phyloP scores from a whole-genome alignment of 1,284 basidiomycete species.

The Ganoderma multipileum region DNA sequence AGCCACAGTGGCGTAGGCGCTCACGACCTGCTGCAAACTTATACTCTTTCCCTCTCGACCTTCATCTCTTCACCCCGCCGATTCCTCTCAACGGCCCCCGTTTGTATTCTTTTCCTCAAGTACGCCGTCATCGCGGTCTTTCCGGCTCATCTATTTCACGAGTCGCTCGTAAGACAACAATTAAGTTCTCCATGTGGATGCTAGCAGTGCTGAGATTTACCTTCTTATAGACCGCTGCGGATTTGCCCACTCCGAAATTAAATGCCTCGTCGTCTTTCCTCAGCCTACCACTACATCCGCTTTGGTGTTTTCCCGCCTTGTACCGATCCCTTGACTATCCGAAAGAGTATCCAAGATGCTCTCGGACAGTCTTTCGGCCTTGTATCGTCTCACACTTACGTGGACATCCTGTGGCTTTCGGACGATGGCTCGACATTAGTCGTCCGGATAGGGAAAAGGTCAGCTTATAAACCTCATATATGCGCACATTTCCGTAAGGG shows the following conservation, averaged over 20 bases:
- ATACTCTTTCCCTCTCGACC: background rate
- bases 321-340: slow-evolving; percentile 45
- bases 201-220: background rate
- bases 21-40: background rate
- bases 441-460: slow-evolving; percentile 44
- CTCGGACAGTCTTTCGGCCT: slow-evolving; percentile 51
- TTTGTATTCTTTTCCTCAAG: background rate
- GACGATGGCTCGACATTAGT: slow-evolving; percentile 44
- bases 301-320: slow-evolving; percentile 44
- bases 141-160: background rate
- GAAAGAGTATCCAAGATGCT: slow-evolving; percentile 52
- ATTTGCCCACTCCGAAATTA: background rate
- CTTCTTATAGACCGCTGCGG: background rate
- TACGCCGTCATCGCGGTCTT: background rate
- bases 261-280: slow-evolving; percentile 18
- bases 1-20: background rate
- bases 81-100: background rate
- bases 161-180: background rate
- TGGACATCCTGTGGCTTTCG: slow-evolving; percentile 50
- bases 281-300: slow-evolving; percentile 47
- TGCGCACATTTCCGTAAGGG: background rate
- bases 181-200: background rate
- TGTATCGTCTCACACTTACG: slow-evolving; percentile 46
- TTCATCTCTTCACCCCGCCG: background rate
- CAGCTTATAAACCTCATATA: background rate